phyloP scores from a whole-genome alignment of 1,284 basidiomycete species.

The Megacollybia platyphylla region DNA sequence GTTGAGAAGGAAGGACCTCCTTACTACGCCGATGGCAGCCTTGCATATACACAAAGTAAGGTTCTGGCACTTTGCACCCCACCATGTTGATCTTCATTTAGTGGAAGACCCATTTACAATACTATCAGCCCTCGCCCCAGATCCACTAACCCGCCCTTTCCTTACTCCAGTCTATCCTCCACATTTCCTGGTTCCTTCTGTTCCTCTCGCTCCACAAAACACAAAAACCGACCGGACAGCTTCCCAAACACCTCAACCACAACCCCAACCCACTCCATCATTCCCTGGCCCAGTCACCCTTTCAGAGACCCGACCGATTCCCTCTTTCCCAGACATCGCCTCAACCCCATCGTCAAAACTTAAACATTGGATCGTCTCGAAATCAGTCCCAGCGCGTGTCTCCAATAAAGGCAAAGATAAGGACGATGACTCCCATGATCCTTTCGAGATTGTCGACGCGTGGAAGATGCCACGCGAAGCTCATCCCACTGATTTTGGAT shows the following conservation, averaged over 20 bases:
- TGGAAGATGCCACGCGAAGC: constrained; percentile 39
- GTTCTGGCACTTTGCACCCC: constrained; percentile 6
- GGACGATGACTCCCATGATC: constrained; percentile 29
- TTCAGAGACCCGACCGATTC: constrained; percentile 6
- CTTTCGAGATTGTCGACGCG: constrained; percentile 13
- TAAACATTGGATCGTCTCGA: constrained; percentile 24
- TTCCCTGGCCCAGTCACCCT: constrained; percentile 16
- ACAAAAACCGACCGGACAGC: constrained; percentile 4
- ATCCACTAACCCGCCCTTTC: constrained; percentile 36
- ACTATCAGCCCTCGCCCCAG: constrained; percentile 48
- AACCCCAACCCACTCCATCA: constrained; percentile 6
- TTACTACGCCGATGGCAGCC: constrained; percentile 51
- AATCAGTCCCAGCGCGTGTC: constrained; percentile 17
- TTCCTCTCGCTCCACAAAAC: constrained; percentile 6
- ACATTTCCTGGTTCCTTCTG: constrained; percentile 13
- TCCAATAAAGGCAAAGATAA: constrained; percentile 39
- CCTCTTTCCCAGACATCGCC: constrained; percentile 8
- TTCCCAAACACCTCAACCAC: constrained; percentile 15
- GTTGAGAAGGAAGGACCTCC: constrained; percentile 66
- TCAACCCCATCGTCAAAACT: constrained; percentile 14
- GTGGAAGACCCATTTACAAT: constrained; percentile 71
- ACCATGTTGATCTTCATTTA: constrained; percentile 15
- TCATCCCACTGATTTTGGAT: constrained; percentile 46
- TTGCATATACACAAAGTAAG: constrained; percentile 61
- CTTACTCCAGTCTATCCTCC: constrained; percentile 45